phyloP scores from a whole-genome alignment of 2,329 filamentous ascomycete species.

The Phialocephala sp. region DNA sequence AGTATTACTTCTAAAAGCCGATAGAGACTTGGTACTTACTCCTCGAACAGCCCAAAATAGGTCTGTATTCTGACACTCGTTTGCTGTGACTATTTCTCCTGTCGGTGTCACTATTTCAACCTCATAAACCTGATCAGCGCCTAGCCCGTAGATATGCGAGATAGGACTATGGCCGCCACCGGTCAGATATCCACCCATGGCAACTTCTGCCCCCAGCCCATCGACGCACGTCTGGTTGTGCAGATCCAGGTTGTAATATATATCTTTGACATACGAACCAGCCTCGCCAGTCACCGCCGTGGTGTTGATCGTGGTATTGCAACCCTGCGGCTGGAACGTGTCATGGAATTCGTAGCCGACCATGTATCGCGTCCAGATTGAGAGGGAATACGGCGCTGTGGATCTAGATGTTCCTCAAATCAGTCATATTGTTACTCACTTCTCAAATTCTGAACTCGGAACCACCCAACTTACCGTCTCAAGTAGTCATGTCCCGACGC shows the following conservation, averaged over 20 bases:
- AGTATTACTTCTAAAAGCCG: not conserved
- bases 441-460: not conserved
- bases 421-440: not conserved
- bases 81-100: slow-evolving; percentile 17
- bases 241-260: not conserved
- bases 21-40: not conserved
- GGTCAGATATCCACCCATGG: slow-evolving; percentile 22
- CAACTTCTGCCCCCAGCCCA: slow-evolving; percentile 13
- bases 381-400: slow-evolving; percentile 23
- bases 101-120: slow-evolving; percentile 19
- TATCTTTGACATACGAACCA: slow-evolving; percentile 6
- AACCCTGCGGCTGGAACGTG: slow-evolving; percentile 8
- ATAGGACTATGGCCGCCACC: slow-evolving; percentile 28
- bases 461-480: not conserved
- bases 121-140: slow-evolving; percentile 24
- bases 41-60: slow-evolving; percentile 29
- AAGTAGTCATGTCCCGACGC: slow-evolving; percentile 22
- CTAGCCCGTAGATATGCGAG: slow-evolving; percentile 21
- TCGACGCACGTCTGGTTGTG: slow-evolving; percentile 7
- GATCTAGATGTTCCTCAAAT: slow-evolving; percentile 7
- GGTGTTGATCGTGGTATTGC: slow-evolving; percentile 8
- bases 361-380: slow-evolving; percentile 26
- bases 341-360: not conserved
- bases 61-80: slow-evolving; percentile 22
- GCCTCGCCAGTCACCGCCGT: slow-evolving; percentile 1